phyloP scores from a whole-genome alignment of 805 yeast genomes.

The Candida krabiensis region DNA sequence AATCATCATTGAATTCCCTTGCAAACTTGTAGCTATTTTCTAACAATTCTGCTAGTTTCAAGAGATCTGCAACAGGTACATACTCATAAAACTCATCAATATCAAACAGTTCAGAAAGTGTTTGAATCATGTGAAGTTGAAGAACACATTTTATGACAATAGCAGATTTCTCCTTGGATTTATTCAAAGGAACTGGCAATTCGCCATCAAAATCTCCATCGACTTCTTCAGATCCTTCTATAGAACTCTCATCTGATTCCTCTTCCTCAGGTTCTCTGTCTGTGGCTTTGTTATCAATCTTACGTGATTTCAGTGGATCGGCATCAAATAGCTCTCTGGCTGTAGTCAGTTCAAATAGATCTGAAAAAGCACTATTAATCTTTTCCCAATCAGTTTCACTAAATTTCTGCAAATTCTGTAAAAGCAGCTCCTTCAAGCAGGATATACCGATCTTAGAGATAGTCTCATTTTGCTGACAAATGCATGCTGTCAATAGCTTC shows the following conservation, averaged over 20 bases:
- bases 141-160: constrained; percentile 91
- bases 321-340: constrained; percentile 78
- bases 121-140: constrained; percentile 85
- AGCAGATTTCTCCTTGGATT: constrained; percentile 59
- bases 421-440: constrained; percentile 75
- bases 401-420: constrained; percentile 73
- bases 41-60: constrained; percentile 59
- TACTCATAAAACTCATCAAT: constrained; percentile 62
- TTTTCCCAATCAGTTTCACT: constrained; percentile 69
- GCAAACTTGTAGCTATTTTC: constrained; percentile 79
- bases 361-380: constrained; percentile 62
- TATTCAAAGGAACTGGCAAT: constrained; percentile 36
- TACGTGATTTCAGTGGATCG: constrained; percentile 42
- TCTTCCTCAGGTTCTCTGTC: constrained; percentile 29
- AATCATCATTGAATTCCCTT: constrained; percentile 82
- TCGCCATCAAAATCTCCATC: constrained; percentile 13
- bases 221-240: constrained; percentile 6
- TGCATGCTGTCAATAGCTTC: constrained; percentile 77
- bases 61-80: constrained; percentile 66
- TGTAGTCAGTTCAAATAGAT: constrained; percentile 76
- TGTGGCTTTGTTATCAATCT: constrained; percentile 28
- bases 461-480: constrained; percentile 95
- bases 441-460: constrained; percentile 93
- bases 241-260: constrained; percentile 17
- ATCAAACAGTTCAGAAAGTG: constrained; percentile 76